Percentiles rank a stretch among this genome's conserved stretches.
phyloP scores from a whole-genome alignment of 2,329 filamentous ascomycete species.

The Gremmenia infestans region DNA sequence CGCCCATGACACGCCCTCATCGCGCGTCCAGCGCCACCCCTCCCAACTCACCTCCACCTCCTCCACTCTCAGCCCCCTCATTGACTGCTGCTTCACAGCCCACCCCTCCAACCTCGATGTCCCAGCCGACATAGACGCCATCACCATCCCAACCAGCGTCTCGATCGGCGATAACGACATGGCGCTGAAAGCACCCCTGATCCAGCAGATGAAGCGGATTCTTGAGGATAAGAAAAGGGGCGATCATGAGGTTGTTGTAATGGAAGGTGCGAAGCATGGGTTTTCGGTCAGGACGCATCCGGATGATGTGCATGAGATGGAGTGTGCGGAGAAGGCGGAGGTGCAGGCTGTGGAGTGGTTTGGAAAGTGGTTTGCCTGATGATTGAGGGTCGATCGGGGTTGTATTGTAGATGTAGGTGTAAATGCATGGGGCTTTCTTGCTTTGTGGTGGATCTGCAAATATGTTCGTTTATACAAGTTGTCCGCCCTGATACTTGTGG shows the following conservation, averaged over 20 bases:
- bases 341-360: conserved; percentile 37
- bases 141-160: conserved; percentile 42
- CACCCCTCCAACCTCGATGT: conserved; percentile 47
- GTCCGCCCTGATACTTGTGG: too few species aligned
- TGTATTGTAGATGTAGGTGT: neutral
- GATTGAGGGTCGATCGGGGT: neutral
- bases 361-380: conserved; percentile 15
- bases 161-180: conserved; percentile 43
- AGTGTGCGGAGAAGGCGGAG: conserved; percentile 31
- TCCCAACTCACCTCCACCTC: conserved; percentile 9
- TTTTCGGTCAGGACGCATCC: conserved; percentile 36
- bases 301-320: conserved; percentile 30
- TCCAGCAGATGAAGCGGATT: conserved; percentile 25
- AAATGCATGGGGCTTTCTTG: too few species aligned
- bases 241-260: conserved; percentile 30
- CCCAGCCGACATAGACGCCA: conserved; percentile 40
- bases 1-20: conserved; percentile 34
- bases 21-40: conserved; percentile 11
- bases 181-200: conserved; percentile 30
- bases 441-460: too few species aligned
- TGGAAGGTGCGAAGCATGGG: conserved; percentile 36
- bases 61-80: conserved; percentile 27
- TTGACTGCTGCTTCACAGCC: conserved; percentile 48
- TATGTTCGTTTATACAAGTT: too few species aligned
- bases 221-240: conserved; percentile 25